Percentiles rank a stretch among this genome's conserved stretches.
Evolutionary conservation across 371 early-diverging fungal genomes (phyloP).

Genomic region (Rhizopus microsporus): DNA sequence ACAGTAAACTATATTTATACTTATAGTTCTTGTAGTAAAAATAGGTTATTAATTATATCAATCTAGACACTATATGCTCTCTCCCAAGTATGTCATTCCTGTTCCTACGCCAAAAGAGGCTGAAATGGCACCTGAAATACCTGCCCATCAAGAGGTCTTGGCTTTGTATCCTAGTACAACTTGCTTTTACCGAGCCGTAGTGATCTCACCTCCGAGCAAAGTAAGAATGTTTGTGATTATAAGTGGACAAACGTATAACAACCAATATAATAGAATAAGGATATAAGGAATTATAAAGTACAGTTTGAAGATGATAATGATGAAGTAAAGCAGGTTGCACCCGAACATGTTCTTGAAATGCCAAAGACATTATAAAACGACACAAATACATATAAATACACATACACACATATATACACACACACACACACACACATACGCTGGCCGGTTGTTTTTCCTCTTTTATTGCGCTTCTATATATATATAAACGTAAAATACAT

Average conservation of each 20-base stretch:
- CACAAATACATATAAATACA: not conserved
- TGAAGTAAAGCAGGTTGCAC: slow-evolving; percentile 46
- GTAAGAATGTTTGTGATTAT: slow-evolving; percentile 29
- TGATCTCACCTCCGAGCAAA: slow-evolving; percentile 72
- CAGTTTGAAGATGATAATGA: slow-evolving; percentile 71
- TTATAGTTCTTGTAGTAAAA: not conserved
- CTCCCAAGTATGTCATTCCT: slow-evolving; percentile 62
- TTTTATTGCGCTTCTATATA: no score
- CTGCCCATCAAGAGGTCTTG: slow-evolving; percentile 69
- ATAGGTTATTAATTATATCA: not conserved
- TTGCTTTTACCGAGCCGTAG: slow-evolving; percentile 82
- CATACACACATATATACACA: no score
- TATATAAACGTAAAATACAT: no score
- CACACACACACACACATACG: no score
- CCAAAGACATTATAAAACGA: slow-evolving; percentile 46
- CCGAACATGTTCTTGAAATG: slow-evolving; percentile 59
- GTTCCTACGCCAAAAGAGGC: slow-evolving; percentile 56
- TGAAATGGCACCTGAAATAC: slow-evolving; percentile 53
- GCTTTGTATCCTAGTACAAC: slow-evolving; percentile 86
- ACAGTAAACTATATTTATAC: slow-evolving; percentile 44
- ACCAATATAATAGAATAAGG: slow-evolving; percentile 34
- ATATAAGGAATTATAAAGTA: slow-evolving; percentile 49
- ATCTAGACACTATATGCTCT: slow-evolving; percentile 60
- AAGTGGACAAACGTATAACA: not conserved
- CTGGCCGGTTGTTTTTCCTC: no score